Percentiles rank a stretch among this genome's conserved stretches.
These are phyloP conservation scores for Plenodomus biglobosus DNA, from an alignment of 2,329 filamentous ascomycete species.

Conservation along the genomic window DNA sequence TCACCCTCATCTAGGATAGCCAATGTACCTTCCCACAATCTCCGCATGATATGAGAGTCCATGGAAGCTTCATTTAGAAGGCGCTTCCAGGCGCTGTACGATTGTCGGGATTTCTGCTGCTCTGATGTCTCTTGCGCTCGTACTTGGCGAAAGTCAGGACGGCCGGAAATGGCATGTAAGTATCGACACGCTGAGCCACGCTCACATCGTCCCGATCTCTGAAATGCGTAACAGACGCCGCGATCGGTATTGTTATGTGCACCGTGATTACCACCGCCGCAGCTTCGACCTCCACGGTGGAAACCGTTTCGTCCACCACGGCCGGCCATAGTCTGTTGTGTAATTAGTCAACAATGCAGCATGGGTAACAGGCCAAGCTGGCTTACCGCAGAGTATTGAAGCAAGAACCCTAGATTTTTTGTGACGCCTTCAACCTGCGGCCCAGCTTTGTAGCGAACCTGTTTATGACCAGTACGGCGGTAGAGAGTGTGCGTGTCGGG, in stretches of 20 bases:
- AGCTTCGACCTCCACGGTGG: not conserved
- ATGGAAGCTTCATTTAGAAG: conserved; percentile 23
- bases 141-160: not conserved
- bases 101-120: conserved; percentile 22
- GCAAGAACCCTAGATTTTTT: not conserved
- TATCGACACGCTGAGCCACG: not conserved
- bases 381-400: not conserved
- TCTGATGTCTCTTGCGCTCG: conserved; percentile 20
- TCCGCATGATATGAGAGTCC: conserved; percentile 18
- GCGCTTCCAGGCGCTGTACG: conserved; percentile 35
- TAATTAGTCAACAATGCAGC: not conserved
- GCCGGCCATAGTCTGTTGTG: not conserved
- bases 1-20: conserved; percentile 31
- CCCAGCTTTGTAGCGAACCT: not conserved
- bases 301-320: not conserved
- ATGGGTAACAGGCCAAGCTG: not conserved
- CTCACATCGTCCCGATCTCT: conserved; percentile 1
- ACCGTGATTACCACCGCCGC: not conserved
- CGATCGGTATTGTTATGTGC: not conserved
- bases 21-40: conserved; percentile 34
- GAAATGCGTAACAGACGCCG: conserved; percentile 1
- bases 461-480: not conserved
- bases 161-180: not conserved
- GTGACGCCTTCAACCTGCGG: not conserved
- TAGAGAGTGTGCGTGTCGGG: not conserved